Evolutionary conservation across 352 stramenopile genomes (phyloP), one percentile per base, ranked within the genome.

Genomic region (Globisporangium heterothallicum): DNA sequence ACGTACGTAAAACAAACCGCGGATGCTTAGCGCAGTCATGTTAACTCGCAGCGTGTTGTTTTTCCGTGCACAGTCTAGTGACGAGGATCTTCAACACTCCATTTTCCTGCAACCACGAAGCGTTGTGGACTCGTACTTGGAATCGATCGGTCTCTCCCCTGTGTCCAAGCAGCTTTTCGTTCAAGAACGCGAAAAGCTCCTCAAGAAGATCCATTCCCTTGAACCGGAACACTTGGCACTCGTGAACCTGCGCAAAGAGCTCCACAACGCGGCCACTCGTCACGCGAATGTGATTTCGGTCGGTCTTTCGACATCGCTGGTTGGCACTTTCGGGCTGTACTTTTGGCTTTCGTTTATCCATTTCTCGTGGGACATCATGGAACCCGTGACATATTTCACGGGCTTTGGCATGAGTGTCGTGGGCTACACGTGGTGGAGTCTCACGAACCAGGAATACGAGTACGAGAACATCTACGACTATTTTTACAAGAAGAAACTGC

Each of bases 321-420:
- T 90, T 1, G 80, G 79, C 43, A 75, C 70, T n/a, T 89, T 91
- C 30, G 77, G 78, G 1, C 66, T 92, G 18, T 95, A 95, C 70
- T 91, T 89, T 26, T 95, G 78, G 77, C 69, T 95, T 27, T 84
- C 80, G 47, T 93, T 93, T 59, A 86, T 93, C 56, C 76, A 95
- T 61, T 91, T 92, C 49, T 92, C 82, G 43, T 95, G 82, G 84
- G 82, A 93, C 56, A 95, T 93, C 51, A 95, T 95, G 84, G 84
- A 95, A 57, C 84, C 84, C 0, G 82, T 95, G 57, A 95, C 82
- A 58, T 95, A 95, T 66, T 92, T 93, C 53, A 92, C 80, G 10
- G 84, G 83, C 26, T 92, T 91, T 51, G 82, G 78, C 27, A 68
- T 90, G 45, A 84, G 68, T 19, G 75, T 95, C 46, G 50, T 92